Evolutionary conservation across 768 basidiomycete species (phyloP), one percentile per base, ranked within the genome.

Genomic region (Neoboletus brunneissimus): DNA sequence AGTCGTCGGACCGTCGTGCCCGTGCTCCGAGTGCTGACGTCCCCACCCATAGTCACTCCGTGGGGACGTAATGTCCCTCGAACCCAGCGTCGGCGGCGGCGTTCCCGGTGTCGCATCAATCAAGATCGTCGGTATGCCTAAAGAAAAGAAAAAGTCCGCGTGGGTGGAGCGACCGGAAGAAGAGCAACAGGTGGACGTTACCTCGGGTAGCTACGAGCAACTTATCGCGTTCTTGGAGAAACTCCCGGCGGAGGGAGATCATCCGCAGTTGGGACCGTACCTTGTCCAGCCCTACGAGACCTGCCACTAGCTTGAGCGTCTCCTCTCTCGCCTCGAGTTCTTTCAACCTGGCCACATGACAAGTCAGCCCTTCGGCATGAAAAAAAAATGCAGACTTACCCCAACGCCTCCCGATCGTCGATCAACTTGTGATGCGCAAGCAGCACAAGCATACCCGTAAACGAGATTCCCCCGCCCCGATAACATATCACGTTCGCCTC

Each of bases 401-500:
- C 81, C 25, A 98, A 75, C 15, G 95, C 95, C 31, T 93, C 89
- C 27, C 83, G 83, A 72, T 97, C 94, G 48, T 91, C 82, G 59
- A 98, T 93, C 50, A 98, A 75, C 70, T 91, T 94, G 75, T 98
- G 87, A 68, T 97, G 96, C 1, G 91, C 88, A 40, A 98, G 75
- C 44, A 98, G 74, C 34, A 89, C 68, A 3, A 98, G 80, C 91
- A 96, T 96, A 44, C 85, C 82, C 1, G 86, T 91, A 76, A 98
- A 98, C 23, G 91, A 89, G 57, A 98, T 92, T 10, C 94, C 94
- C 50, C 83, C 80, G 1, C 85, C 84, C 32, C 79, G 80, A 57
- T 88, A 81, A 58, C 86, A 84, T 4, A 85, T 81, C 32, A 94
- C 81, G 61, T 75, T 77, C 2, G 95, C 94, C 76, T 98, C 96